Evolutionary conservation across 495 filamentous ascomycete genomes (phyloP), one percentile per base, ranked within the genome.

Genomic region (Aspergillus steynii): DNA sequence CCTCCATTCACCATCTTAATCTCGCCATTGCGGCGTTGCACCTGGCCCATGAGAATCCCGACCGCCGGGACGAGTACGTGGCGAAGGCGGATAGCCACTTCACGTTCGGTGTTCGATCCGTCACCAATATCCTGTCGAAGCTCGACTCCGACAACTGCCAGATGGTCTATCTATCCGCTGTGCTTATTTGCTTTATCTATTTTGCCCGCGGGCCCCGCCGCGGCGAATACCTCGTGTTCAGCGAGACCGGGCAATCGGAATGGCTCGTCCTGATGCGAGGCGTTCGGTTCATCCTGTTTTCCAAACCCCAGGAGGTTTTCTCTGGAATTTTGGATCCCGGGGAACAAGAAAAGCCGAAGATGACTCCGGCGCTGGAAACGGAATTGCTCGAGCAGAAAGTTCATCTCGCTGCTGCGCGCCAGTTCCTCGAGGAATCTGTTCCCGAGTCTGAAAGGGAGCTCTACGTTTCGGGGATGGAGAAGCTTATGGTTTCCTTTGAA

Each of bases 211-310:
- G 78, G 0, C 77, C 78, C 0, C 65, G 68, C 3, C 45, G 51
- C 0, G 77, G 75, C 12, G 75, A 80, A 50, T 80, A 76, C 48
- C 72, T 81, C 10, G 68, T 81, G n/a, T 80, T 80, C 68, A 74
- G 72, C 54, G 63, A 70, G 5, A 60, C 51, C 2, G 77, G 77
- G 0, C 65, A 70, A 20, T 66, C 74, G 0, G 77, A 82, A 58
- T 82, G 79, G 80, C 66, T 73, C 4, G 70, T 77, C 10, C 70
- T 81, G 20, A 71, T 82, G 62, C 68, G 71, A 6, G 80, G 80
- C 0, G 80, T 82, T 50, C 71, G 71, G 5, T 64, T 67, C 0
- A 76, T 81, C 8, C 34, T 81, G 1, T 29, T 32, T 8, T 56
- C 63, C 5, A 53, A 67, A 1, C 70, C 56, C 12, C 46, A 37